A percentile compares a stretch with the other conserved stretches of the same genome.
phyloP scores from a whole-genome alignment of 306 rosid genomes.

The barrel medic (Medicago truncatula) region DNA sequence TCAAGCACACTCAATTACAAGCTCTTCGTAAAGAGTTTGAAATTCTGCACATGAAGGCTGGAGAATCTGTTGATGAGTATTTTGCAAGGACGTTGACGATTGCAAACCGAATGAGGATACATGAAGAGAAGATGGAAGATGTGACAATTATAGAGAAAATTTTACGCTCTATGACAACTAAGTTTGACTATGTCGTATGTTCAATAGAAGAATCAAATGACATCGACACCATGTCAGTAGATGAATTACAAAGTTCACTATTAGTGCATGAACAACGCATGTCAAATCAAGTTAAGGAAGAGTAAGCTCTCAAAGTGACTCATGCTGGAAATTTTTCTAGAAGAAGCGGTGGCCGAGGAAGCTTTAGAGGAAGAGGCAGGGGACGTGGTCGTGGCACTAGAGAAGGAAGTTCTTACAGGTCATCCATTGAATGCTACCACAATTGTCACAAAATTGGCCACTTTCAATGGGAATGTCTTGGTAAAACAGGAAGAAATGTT shows the following conservation, averaged over 20 bases:
- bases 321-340: neutral
- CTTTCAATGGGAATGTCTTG: neutral
- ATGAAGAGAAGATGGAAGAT: neutral
- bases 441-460: neutral
- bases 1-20: neutral
- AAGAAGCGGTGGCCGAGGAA: neutral
- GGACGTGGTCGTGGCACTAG: neutral
- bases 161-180: neutral
- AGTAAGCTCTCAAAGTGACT: conserved; percentile 1
- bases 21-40: neutral
- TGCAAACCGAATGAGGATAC: too few species aligned
- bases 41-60: neutral
- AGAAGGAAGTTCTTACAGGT: neutral
- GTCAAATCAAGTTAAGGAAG: neutral
- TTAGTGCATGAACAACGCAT: neutral
- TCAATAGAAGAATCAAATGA: too few species aligned
- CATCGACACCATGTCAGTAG: too few species aligned
- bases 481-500: neutral
- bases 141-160: neutral
- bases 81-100: too few species aligned
- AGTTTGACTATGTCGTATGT: too few species aligned
- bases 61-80: neutral
- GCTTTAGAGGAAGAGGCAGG: neutral
- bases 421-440: conserved; percentile 9
- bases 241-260: too few species aligned